phyloP scores from a whole-genome alignment of 768 basidiomycete genomes.

The Lactifluus piperatus region DNA sequence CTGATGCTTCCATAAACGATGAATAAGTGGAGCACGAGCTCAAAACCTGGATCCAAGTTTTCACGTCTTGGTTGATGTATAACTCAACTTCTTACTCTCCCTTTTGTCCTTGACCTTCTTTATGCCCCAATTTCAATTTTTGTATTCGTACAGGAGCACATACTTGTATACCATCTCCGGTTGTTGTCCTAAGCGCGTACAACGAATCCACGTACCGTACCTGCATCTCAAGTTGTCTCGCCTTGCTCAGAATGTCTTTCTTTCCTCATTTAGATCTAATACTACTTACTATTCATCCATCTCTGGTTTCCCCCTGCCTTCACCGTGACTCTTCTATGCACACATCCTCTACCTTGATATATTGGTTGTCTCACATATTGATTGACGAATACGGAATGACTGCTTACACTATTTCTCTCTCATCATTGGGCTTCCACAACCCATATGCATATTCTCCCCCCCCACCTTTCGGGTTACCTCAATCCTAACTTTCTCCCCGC shows the following conservation, averaged over 20 bases:
- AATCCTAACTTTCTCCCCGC: neutral
- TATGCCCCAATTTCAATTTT: neutral
- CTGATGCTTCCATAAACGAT: neutral
- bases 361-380: neutral
- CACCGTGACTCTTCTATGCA: neutral
- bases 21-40: neutral
- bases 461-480: neutral
- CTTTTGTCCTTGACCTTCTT: neutral
- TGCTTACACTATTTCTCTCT: neutral
- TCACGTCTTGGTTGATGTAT: neutral
- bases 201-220: neutral
- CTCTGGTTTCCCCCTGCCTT: neutral
- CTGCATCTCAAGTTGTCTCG: neutral
- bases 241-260: neutral
- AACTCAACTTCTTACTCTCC: neutral
- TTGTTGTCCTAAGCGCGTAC: neutral
- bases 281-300: neutral
- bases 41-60: too few relatives aligned
- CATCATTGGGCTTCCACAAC: neutral
- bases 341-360: neutral
- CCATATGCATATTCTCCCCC: neutral
- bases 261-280: neutral
- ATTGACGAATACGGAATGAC: neutral
- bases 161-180: neutral
- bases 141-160: constrained; percentile 1